phyloP scores from a whole-genome alignment of 495 filamentous ascomycete genomes.

The Aspergillus bertholletiae region DNA sequence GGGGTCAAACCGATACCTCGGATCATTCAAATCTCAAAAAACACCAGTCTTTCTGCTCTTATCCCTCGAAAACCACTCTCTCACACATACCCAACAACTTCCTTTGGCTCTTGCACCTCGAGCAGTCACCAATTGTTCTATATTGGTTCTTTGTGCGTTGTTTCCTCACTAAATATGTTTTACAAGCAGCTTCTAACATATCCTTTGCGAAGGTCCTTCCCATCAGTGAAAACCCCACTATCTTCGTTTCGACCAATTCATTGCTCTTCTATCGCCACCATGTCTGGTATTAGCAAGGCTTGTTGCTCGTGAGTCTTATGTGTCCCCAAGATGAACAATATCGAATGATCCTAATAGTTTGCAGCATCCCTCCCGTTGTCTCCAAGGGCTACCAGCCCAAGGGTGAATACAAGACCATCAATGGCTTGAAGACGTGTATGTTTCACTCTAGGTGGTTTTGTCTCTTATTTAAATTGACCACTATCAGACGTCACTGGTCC shows the following conservation, averaged over 20 bases:
- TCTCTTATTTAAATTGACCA: constrained; percentile 5
- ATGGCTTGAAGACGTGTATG: constrained; percentile 61
- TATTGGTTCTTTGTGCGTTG: background rate
- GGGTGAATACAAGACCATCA: constrained; percentile 57
- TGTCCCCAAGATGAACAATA: constrained; percentile 4
- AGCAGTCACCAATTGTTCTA: background rate
- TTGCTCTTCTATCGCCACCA: constrained; percentile 24
- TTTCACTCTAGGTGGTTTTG: background rate
- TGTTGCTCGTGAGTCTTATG: constrained; percentile 42
- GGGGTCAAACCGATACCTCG: background rate
- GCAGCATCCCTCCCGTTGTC: constrained; percentile 52
- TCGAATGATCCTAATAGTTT: background rate
- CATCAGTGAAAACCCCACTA: constrained; percentile 12
- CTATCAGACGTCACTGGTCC: constrained; percentile 50
- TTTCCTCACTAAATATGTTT: constrained; percentile 3
- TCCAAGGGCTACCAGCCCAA: constrained; percentile 56
- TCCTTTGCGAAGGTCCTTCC: constrained; percentile 15
- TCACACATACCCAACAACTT: background rate
- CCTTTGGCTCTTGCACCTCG: background rate
- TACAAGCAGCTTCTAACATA: constrained; percentile 21
- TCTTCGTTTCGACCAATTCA: constrained; percentile 13
- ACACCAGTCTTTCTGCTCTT: too few species aligned
- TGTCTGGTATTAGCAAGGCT: constrained; percentile 47
- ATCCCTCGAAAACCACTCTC: background rate
- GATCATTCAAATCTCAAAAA: too few species aligned